phyloP scores from a whole-genome alignment of 2,329 filamentous ascomycete species.

The Botryotinia calthae region DNA sequence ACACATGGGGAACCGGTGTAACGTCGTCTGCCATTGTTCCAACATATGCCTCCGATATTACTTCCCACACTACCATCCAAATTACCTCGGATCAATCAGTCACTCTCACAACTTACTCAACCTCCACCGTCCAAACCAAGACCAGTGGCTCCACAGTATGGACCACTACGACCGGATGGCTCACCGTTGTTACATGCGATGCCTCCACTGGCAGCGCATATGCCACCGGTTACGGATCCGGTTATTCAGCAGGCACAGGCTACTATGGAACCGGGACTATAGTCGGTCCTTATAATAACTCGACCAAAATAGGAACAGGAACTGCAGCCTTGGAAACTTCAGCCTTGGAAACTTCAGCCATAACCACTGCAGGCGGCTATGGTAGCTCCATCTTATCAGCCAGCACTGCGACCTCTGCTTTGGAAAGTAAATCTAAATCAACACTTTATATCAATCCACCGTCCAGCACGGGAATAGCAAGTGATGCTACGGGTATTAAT shows the following conservation, averaged over 20 bases:
- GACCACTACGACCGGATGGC: slow-evolving; percentile 10
- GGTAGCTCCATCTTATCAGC: not conserved
- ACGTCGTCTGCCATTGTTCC: not conserved
- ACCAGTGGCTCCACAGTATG: slow-evolving; percentile 1
- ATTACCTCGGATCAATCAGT: not conserved
- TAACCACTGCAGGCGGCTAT: not conserved
- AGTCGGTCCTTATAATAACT: not conserved
- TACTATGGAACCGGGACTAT: not conserved
- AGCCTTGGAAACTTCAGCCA: not conserved
- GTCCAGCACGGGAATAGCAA: not conserved
- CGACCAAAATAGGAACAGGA: not conserved
- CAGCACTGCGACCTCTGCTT: not conserved
- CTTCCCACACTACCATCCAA: not conserved
- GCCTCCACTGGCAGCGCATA: not conserved
- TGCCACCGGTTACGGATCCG: not conserved
- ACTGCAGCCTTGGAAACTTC: not conserved
- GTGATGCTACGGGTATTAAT: not conserved
- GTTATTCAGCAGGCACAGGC: not conserved
- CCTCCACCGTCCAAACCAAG: not conserved
- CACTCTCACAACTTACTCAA: not conserved
- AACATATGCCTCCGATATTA: not conserved
- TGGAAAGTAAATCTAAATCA: not conserved
- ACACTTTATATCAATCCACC: not conserved
- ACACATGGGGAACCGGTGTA: not conserved
- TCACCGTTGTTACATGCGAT: not conserved